Evolutionary conservation across 345 rosid genomes (phyloP).

Genomic region (Pistacia vera): DNA sequence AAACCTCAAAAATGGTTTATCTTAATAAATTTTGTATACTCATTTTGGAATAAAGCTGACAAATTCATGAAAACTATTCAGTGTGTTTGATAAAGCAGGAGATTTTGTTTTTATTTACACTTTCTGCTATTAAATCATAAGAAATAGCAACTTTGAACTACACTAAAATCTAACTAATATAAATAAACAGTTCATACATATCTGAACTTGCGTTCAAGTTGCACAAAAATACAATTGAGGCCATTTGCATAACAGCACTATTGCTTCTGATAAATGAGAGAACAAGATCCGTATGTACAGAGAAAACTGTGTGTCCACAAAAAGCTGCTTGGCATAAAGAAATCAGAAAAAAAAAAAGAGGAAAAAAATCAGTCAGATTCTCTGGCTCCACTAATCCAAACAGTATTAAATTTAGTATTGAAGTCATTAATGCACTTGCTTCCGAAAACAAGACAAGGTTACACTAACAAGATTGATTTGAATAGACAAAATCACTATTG

Average conservation of each 20-base stretch:
- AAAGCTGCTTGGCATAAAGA: conserved; percentile 45
- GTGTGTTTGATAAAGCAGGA: background rate
- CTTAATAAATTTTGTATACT: too few relatives aligned
- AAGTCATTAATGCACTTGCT: background rate
- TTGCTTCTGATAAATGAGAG: conserved; percentile 90
- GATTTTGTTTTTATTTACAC: background rate
- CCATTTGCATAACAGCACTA: conserved; percentile 31
- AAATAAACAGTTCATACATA: conserved; percentile 11
- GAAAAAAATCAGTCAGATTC: background rate
- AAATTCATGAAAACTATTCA: too few relatives aligned
- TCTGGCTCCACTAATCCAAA: background rate
- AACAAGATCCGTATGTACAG: conserved; percentile 91
- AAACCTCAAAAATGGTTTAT: too few relatives aligned
- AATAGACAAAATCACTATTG: background rate
- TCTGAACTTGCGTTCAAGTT: conserved; percentile 35
- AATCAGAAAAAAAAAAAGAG: background rate
- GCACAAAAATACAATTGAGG: conserved; percentile 16
- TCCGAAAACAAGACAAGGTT: background rate
- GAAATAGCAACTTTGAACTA: conserved; percentile 5
- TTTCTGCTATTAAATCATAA: background rate
- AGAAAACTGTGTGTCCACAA: conserved; percentile 93
- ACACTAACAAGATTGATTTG: background rate
- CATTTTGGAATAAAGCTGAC: too few relatives aligned
- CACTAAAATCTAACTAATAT: conserved; percentile 2
- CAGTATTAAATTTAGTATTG: background rate